These are phyloP conservation scores for Fusarium sp. DNA, from an alignment of 2,329 filamentous ascomycete genomes.

Conservation along the genomic window DNA sequence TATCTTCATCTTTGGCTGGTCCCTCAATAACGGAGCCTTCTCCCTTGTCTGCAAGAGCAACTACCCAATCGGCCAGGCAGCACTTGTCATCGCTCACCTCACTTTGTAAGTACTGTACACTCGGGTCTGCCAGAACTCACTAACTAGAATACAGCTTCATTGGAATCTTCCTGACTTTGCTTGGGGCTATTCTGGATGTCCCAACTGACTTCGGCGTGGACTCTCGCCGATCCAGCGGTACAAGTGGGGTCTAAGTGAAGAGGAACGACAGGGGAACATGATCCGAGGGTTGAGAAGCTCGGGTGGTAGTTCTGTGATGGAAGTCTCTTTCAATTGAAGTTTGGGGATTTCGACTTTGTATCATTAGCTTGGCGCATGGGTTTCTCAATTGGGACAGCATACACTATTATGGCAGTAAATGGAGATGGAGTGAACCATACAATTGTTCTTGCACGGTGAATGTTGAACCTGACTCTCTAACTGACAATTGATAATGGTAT, in stretches of 20 bases:
- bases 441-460: neutral
- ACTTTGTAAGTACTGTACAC: conserved; percentile 37
- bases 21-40: conserved; percentile 4
- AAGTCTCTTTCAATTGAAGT: neutral
- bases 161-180: conserved; percentile 31
- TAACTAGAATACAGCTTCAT: conserved; percentile 35
- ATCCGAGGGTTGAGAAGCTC: neutral
- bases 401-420: conserved; percentile 16
- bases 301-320: neutral
- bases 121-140: neutral
- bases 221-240: conserved; percentile 2
- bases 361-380: conserved; percentile 15
- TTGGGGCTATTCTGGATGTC: conserved; percentile 30
- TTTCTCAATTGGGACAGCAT: conserved; percentile 4
- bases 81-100: conserved; percentile 33
- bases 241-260: neutral
- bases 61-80: neutral
- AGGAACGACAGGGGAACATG: neutral
- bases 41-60: neutral
- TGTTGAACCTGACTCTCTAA: neutral
- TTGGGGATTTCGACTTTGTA: neutral
- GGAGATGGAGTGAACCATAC: conserved; percentile 5
- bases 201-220: conserved; percentile 2
- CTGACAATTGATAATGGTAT: conserved; percentile 5
- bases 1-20: conserved; percentile 19